Percentiles rank a stretch among this genome's conserved stretches.
Conservation (phyloP, 139 green algal species). For the Chlamydomonas sp. region DNA sequence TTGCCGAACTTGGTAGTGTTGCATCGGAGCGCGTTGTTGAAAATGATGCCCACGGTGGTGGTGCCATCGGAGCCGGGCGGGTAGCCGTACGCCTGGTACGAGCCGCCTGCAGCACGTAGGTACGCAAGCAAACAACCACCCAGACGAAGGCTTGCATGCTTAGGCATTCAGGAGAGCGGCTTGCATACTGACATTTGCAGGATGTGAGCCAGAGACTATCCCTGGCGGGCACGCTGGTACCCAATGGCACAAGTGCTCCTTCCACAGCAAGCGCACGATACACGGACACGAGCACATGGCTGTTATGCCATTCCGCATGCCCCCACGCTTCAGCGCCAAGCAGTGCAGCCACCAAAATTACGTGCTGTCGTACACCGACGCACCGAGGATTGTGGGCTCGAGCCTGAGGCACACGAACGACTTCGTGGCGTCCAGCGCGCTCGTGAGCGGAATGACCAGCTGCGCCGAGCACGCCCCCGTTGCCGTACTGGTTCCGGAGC, state of each 20-base stretch:
- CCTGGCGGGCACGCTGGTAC: too few relatives aligned
- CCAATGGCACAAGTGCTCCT: too few relatives aligned
- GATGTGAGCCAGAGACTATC: too few relatives aligned
- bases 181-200: background rate
- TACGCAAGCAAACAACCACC: too few relatives aligned
- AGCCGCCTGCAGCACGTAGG: background rate
- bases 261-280: too few relatives aligned
- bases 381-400: conserved; percentile 4
- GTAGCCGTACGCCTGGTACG: conserved; percentile 29
- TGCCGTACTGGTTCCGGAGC: background rate
- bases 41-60: background rate
- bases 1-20: conserved; percentile 28
- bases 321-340: background rate
- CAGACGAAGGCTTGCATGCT: background rate
- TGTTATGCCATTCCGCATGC: background rate
- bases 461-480: background rate
- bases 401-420: conserved; percentile 7
- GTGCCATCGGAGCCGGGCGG: conserved; percentile 18
- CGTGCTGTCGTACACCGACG: background rate
- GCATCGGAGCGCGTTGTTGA: background rate
- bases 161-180: background rate
- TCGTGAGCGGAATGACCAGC: background rate
- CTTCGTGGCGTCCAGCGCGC: background rate
- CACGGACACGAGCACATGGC: too few relatives aligned
- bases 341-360: background rate